Evolutionary conservation across 1,284 basidiomycete species (phyloP), one percentile per base, ranked within the genome.

Genomic region (Sanguinoderma infundibulare): DNA sequence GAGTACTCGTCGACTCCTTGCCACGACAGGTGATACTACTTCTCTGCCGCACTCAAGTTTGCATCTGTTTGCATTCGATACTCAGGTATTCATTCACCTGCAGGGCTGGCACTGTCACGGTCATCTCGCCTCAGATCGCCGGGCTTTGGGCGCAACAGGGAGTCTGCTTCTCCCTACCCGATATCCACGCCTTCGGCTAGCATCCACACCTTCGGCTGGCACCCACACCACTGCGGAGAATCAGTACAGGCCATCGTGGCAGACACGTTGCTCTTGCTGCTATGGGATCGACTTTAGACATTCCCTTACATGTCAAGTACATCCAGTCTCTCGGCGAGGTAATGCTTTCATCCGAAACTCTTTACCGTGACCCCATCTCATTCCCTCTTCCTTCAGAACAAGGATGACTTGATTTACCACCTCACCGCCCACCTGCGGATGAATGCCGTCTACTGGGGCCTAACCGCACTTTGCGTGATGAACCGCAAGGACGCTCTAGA

Each of bases 391-490:
- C 15, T 15, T 10, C 73, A 95, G 94, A 90, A 85, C 75, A 89
- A 90, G 65, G 86, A 95, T 80, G 94, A 95, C 68, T 82, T 97
- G n/a, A 83, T 87, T 0, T 99, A 98, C 78, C 94, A 98, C 75
- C 83, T 97, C 47, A 98, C 96, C 0, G 85, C 95, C 8, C 97
- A 99, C 77, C 83, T 99, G 8, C 93, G 97, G 9, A 83, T 98
- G 77, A 99, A 98, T 74, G 97, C 96, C 9, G 84, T 98, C 17
- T 99, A 98, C 77, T 99, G 97, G 97, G 97, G 95, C 10, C 80
- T 97, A 28, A 94, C 92, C 0, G 95, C 97, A 0, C 79, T 98
- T 3, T 90, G 85, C 53, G 82, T 96, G 32, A 91, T 99, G 87
- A 85, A 84, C 0, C 85, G 84, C 28, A 81, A 87, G 49, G 90